Evolutionary conservation across 2,329 filamentous ascomycete genomes (phyloP).

Genomic region (Microsporum ferrugineum): DNA sequence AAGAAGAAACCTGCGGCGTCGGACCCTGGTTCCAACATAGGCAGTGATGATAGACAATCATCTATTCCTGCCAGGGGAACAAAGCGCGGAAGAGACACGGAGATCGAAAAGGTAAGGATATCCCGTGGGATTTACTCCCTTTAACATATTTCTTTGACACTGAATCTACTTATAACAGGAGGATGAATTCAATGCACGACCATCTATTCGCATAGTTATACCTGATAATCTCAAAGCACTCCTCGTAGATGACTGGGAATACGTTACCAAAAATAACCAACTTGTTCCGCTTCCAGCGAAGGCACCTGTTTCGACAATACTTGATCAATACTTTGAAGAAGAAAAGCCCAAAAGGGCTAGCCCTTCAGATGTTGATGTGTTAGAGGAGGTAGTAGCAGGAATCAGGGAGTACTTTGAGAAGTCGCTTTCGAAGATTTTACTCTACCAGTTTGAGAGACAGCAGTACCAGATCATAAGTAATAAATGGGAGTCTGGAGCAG

Average conservation of each 20-base stretch:
- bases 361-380: conserved; percentile 57
- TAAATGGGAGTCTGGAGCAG: conserved; percentile 51
- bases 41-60: conserved; percentile 36
- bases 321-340: conserved; percentile 66
- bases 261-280: conserved; percentile 88
- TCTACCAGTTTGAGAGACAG: conserved; percentile 87
- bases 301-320: conserved; percentile 62
- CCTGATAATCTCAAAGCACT: conserved; percentile 85
- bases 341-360: conserved; percentile 51
- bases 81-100: conserved; percentile 36
- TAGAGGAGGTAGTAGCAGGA: conserved; percentile 79
- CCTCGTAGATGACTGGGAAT: conserved; percentile 97
- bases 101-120: conserved; percentile 37
- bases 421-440: conserved; percentile 70
- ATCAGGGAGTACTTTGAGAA: conserved; percentile 92
- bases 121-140: not conserved
- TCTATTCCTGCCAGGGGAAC: conserved; percentile 34
- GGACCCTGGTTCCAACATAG: conserved; percentile 33
- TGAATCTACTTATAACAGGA: conserved; percentile 49
- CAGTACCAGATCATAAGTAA: conserved; percentile 73
- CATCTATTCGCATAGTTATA: conserved; percentile 73
- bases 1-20: conserved; percentile 29
- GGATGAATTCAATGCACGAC: conserved; percentile 71
- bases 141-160: not conserved
- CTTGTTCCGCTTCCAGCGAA: conserved; percentile 73